Percentiles rank a stretch among this genome's conserved stretches.
These are phyloP conservation scores for Debaryomyces nepalensis DNA, from an alignment of 1,139 yeast species.

Conservation along the genomic window DNA sequence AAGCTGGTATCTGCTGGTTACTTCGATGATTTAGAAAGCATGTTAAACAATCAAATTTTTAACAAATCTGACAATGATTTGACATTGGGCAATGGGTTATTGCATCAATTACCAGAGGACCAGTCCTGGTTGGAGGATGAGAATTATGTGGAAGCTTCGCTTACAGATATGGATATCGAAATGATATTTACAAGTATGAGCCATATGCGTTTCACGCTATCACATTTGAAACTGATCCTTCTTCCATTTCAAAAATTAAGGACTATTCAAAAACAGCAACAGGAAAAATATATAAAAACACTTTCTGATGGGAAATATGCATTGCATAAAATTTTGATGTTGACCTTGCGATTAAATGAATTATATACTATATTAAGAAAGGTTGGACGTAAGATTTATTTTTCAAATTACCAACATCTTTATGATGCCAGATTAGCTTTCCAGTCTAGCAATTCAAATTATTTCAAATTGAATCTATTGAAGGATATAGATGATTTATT, in stretches of 20 bases:
- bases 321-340: slow-evolving; percentile 53
- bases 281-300: slow-evolving; percentile 17
- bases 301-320: slow-evolving; percentile 39
- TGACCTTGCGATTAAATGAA: slow-evolving; percentile 51
- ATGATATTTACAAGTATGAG: slow-evolving; percentile 33
- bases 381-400: slow-evolving; percentile 48
- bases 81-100: slow-evolving; percentile 19
- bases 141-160: slow-evolving; percentile 34
- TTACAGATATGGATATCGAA: slow-evolving; percentile 50
- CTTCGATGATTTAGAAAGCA: slow-evolving; percentile 13
- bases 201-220: slow-evolving; percentile 27
- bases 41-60: slow-evolving; percentile 11
- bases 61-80: slow-evolving; percentile 21
- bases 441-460: slow-evolving; percentile 31
- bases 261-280: slow-evolving; percentile 17
- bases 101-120: slow-evolving; percentile 24
- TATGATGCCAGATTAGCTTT: slow-evolving; percentile 42
- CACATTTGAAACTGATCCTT: slow-evolving; percentile 29
- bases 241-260: slow-evolving; percentile 29
- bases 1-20: slow-evolving; percentile 10
- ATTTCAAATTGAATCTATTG: slow-evolving; percentile 35
- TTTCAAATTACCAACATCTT: slow-evolving; percentile 47
- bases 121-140: slow-evolving; percentile 19
- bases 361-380: slow-evolving; percentile 48
- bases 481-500: slow-evolving; percentile 48